Percentiles rank a stretch among this genome's conserved stretches.
Evolutionary conservation across 345 rosid genomes (phyloP).

Genomic region (Eucalyptus lansdowneana): DNA sequence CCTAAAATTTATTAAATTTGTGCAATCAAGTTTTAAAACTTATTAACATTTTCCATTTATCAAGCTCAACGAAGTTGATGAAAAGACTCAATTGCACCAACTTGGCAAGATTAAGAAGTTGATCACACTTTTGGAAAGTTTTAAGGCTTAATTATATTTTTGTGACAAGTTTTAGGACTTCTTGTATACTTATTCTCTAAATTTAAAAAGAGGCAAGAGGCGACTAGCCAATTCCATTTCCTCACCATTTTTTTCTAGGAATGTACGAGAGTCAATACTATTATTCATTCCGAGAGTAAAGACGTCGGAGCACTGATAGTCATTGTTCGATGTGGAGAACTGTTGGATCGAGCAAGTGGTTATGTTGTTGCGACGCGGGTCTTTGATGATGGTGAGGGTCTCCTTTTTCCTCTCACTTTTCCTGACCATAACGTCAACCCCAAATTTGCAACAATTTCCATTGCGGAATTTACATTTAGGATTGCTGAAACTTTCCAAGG

Average conservation of each 20-base stretch:
- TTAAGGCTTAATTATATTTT: too few species aligned
- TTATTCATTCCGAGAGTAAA: not conserved
- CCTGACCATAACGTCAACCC: not conserved
- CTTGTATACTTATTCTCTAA: accelerated
- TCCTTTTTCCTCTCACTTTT: not conserved
- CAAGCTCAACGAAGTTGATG: too few species aligned
- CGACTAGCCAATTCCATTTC: not conserved
- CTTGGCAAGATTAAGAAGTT: accelerated
- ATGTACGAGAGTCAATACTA: too few species aligned
- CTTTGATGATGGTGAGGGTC: not conserved
- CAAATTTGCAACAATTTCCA: not conserved
- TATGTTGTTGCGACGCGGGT: not conserved
- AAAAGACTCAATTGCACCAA: accelerated
- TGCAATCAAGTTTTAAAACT: accelerated
- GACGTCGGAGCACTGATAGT: accelerated
- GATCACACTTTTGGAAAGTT: too few species aligned
- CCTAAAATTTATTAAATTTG: accelerated
- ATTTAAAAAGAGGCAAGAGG: not conserved
- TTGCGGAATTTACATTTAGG: too few species aligned
- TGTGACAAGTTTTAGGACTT: too few species aligned
- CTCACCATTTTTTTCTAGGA: too few species aligned
- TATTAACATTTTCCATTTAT: too few species aligned
- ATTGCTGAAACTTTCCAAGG: not conserved
- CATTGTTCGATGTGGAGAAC: too few species aligned
- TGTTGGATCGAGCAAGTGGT: not conserved